Base-by-base conservation (phyloP, 2,329 filamentous ascomycete species). In the Triangularia verruculosa region DNA sequence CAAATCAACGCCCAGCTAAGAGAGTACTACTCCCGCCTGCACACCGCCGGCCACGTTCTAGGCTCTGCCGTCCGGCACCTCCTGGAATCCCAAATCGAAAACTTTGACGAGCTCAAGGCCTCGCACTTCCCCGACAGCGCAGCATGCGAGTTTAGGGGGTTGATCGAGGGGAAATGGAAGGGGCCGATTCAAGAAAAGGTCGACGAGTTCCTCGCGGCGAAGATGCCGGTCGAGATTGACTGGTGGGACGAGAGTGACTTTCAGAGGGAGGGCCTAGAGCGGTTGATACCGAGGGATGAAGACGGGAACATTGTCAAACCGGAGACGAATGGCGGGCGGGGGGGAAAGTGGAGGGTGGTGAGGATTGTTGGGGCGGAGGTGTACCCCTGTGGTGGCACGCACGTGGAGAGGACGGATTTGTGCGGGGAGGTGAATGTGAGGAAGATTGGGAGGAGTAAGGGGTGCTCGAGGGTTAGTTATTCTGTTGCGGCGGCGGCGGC, bases 381-480 rank as follows among this genome's bases (percentile, higher is more conserved):
- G 25, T 92, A 92, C 77, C 89, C 89, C 1, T 92, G 90, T 73
- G 90, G 89, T 7, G 89, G 89, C 0, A 92, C 89, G 25, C 90
- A 92, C 78, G 89, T 92, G 3, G 78, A 82, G 28, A 82, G 77
- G 17, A 89, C 87, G 20, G 79, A 82, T 63, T 68, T 81, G 64
- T 86, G 83, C 70, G 86, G 88, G 0, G 39, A 82, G 72, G 85
- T 86, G 4, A 83, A 77, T 2, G 86, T 92, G 3, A 88, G 82
- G 78, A 90, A 89, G 77, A 88, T 92, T 61, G 81, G 81, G 66
- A 80, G 88, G 74, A 80, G 78, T 60, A 90, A 89, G 74, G 88
- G 89, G 2, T 80, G 78, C 9, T 89, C 83, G 61, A 81, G 85
- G 68, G 84, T 91, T n/a, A 79, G 79, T 65, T 83, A 83, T 52